A percentile compares a stretch with the other conserved stretches of the same genome.
These are phyloP conservation scores for Yamadazyma laniorum DNA, from an alignment of 805 yeast genomes.

Conservation along the genomic window DNA sequence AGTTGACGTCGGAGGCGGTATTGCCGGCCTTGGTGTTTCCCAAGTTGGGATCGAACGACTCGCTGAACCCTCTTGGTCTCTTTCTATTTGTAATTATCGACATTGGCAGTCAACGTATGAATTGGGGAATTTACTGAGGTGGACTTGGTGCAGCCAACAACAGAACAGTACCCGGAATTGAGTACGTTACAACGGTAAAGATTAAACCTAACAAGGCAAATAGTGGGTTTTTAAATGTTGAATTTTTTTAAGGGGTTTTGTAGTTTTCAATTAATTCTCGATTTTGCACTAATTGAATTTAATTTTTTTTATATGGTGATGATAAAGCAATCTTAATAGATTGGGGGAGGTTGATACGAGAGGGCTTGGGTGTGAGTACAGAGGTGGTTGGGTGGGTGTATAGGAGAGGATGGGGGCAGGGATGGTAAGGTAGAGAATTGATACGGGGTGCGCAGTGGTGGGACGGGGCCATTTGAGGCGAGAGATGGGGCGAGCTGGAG, in stretches of 20 bases:
- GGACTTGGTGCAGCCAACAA: background rate
- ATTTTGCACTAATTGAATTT: background rate
- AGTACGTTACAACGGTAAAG: background rate
- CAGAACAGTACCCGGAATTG: background rate
- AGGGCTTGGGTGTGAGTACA: too few relatives aligned
- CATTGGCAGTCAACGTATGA: conserved; percentile 18
- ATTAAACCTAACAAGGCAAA: too few relatives aligned
- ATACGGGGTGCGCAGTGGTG: too few relatives aligned
- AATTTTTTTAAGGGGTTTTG: background rate
- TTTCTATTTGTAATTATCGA: conserved; percentile 41
- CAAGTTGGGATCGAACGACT: conserved; percentile 22
- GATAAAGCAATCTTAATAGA: too few relatives aligned
- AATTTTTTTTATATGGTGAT: too few relatives aligned
- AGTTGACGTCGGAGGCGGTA: background rate
- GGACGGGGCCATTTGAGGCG: too few relatives aligned
- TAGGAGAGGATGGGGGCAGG: too few relatives aligned
- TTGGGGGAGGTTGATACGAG: too few relatives aligned
- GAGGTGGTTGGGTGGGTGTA: too few relatives aligned
- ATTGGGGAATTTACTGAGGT: background rate
- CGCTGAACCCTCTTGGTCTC: conserved; percentile 46
- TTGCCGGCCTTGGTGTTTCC: conserved; percentile 5
- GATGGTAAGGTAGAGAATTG: too few relatives aligned
- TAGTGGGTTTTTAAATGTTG: too few relatives aligned
- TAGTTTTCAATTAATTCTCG: background rate
- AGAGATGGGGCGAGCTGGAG: too few relatives aligned